These are phyloP conservation scores for Xerocomus potaroensis DNA, from an alignment of 768 basidiomycete genomes.

Conservation along the genomic window DNA sequence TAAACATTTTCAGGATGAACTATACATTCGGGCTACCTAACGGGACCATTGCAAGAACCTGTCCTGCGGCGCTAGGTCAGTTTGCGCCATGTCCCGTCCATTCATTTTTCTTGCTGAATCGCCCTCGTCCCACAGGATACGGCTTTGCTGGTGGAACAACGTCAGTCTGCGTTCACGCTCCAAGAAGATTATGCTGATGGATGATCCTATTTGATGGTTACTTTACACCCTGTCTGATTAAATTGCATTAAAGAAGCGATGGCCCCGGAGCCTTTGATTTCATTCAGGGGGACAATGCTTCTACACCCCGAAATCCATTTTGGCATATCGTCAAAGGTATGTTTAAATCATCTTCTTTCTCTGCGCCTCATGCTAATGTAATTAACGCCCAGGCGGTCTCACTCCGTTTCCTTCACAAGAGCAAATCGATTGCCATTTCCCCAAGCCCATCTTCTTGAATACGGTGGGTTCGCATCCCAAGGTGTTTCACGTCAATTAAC, in stretches of 20 bases:
- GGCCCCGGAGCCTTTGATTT: slow-evolving; percentile 80
- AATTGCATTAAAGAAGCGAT: slow-evolving; percentile 37
- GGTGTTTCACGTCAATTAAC: slow-evolving; percentile 15
- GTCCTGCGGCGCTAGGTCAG: slow-evolving; percentile 75
- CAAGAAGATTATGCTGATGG: not conserved
- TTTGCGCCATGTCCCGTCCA: slow-evolving; percentile 1
- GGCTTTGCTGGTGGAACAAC: slow-evolving; percentile 80
- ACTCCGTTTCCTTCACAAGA: slow-evolving; percentile 60
- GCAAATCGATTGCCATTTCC: slow-evolving; percentile 66
- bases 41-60: slow-evolving; percentile 64
- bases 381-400: slow-evolving; percentile 29
- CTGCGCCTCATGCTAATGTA: not conserved
- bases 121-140: slow-evolving; percentile 44
- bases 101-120: slow-evolving; percentile 2
- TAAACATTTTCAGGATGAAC: slow-evolving; percentile 43
- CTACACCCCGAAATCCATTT: slow-evolving; percentile 65
- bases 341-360: not conserved
- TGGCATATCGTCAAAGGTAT: slow-evolving; percentile 73
- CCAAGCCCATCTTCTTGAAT: slow-evolving; percentile 77
- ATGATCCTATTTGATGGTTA: not conserved
- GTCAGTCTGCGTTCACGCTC: slow-evolving; percentile 37
- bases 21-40: slow-evolving; percentile 62
- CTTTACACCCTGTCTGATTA: no score
- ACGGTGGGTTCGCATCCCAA: slow-evolving; percentile 28
- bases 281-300: slow-evolving; percentile 66